Conservation (phyloP, 2,329 filamentous ascomycete genomes). For the Colletotrichum tropicale region DNA sequence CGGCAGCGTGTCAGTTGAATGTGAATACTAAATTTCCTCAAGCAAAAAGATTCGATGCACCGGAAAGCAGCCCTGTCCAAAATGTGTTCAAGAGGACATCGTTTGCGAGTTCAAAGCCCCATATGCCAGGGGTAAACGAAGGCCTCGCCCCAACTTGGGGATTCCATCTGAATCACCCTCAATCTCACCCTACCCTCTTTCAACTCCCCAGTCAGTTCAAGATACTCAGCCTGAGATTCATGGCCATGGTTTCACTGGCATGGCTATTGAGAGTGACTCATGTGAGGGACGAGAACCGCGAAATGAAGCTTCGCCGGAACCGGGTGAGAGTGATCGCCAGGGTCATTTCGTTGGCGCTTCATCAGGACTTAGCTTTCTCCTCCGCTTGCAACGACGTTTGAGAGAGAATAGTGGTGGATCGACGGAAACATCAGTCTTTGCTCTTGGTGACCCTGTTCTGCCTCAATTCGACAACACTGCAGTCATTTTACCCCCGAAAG, state of each 20-base stretch:
- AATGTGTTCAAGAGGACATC: background rate
- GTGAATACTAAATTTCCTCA: background rate
- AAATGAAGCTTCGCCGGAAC: conserved; percentile 26
- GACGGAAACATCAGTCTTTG: background rate
- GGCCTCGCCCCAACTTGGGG: background rate
- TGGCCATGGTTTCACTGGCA: background rate
- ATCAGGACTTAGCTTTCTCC: conserved; percentile 31
- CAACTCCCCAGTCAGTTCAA: background rate
- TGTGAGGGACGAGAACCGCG: background rate
- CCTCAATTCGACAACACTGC: background rate
- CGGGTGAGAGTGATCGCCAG: conserved; percentile 29
- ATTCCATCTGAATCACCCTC: background rate
- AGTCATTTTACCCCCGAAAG: background rate
- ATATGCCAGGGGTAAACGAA: background rate
- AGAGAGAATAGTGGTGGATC: conserved; percentile 4
- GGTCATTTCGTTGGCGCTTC: conserved; percentile 34
- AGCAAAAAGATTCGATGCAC: background rate
- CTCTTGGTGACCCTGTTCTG: background rate
- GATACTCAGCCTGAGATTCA: background rate
- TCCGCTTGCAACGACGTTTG: conserved; percentile 30
- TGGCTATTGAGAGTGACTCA: background rate
- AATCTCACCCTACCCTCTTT: background rate
- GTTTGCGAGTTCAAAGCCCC: background rate
- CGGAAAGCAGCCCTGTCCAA: background rate
- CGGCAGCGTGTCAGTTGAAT: background rate